phyloP scores from a whole-genome alignment of 2,329 filamentous ascomycete genomes.

The Aspergillus transmontanensis region DNA sequence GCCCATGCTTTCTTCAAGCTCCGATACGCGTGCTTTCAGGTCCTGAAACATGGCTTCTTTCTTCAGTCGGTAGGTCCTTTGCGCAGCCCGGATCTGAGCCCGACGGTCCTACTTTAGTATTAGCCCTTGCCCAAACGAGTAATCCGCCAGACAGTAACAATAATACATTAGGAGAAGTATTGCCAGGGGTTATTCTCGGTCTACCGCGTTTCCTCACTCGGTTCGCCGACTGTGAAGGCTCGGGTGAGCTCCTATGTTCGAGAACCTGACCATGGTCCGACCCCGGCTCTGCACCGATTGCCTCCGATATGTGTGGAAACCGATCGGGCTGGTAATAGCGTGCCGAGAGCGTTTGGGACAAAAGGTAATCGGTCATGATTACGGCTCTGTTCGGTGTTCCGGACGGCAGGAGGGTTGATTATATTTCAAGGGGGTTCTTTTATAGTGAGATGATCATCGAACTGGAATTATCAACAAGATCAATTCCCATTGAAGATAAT shows the following conservation, averaged over 20 bases:
- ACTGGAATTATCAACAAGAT: neutral
- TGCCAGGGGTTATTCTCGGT: neutral
- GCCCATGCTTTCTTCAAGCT: slow-evolving; percentile 57
- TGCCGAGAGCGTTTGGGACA: slow-evolving; percentile 8
- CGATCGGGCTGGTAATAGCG: slow-evolving; percentile 4
- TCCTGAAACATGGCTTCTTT: slow-evolving; percentile 80
- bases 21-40: slow-evolving; percentile 69
- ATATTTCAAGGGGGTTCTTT: neutral
- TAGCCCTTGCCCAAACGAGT: neutral
- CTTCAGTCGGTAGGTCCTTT: slow-evolving; percentile 79
- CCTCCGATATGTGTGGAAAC: neutral
- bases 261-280: neutral
- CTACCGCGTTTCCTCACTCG: slow-evolving; percentile 6
- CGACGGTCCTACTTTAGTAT: slow-evolving; percentile 54
- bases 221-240: neutral
- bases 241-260: neutral
- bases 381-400: neutral
- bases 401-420: neutral
- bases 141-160: neutral
- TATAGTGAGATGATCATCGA: neutral
- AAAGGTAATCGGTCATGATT: neutral
- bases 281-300: neutral
- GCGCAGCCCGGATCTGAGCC: slow-evolving; percentile 84
- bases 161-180: neutral
- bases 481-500: neutral